phyloP scores from a whole-genome alignment of 176 grass and related monocot genomes.

The Bothriochloa decipiens region DNA sequence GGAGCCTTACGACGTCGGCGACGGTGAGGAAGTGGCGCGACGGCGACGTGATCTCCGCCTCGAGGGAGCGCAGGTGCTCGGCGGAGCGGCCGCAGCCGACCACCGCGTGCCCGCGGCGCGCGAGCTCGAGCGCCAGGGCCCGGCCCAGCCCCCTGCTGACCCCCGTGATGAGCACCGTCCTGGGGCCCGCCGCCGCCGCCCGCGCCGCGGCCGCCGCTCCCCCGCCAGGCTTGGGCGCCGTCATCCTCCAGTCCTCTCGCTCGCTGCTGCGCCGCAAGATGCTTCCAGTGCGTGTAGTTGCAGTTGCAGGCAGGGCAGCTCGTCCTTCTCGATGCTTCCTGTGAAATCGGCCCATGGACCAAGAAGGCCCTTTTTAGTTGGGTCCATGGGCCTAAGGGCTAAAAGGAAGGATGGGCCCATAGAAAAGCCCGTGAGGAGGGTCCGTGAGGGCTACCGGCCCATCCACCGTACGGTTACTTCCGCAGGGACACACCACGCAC shows the following conservation, averaged over 20 bases:
- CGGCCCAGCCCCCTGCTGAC: conserved; percentile 86
- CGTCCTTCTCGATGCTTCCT: not conserved
- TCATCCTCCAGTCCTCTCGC: conserved; percentile 40
- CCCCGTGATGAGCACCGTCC: conserved; percentile 88
- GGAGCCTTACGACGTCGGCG: conserved; percentile 63
- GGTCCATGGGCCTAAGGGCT: not conserved
- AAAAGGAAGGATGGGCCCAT: not conserved
- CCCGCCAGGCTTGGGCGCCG: conserved; percentile 42
- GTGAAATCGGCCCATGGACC: not conserved
- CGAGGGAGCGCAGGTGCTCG: conserved; percentile 71
- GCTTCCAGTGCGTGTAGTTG: not conserved
- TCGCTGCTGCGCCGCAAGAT: not conserved
- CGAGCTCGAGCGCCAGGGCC: conserved; percentile 80
- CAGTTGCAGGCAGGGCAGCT: too few species aligned
- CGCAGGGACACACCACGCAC: not conserved
- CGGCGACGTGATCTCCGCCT: conserved; percentile 62
- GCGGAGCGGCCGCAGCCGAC: conserved; percentile 84
- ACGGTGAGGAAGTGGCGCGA: conserved; percentile 76
- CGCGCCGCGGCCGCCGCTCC: conserved; percentile 55
- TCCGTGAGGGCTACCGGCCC: not conserved
- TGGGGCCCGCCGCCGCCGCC: conserved; percentile 39
- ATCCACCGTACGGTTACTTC: not conserved
- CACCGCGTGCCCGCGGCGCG: conserved; percentile 69
- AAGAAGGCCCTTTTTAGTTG: too few species aligned
- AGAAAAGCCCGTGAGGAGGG: not conserved